Base-by-base conservation (phyloP, 306 rosid species). In the Notholithocarpus densiflorus region DNA sequence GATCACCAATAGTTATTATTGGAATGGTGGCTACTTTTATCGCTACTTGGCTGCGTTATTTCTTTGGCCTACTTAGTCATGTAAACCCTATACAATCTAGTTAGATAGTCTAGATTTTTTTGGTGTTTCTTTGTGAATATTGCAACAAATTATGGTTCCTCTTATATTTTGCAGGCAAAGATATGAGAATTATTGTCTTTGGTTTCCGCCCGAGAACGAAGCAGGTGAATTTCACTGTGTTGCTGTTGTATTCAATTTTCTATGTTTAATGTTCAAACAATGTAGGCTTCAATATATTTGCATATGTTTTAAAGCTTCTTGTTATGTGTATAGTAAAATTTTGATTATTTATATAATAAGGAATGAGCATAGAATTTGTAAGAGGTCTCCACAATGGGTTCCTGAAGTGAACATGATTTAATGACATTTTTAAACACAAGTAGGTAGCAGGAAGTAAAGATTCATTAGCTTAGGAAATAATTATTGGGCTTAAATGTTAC, bases 111-210 rank as follows among this genome's bases (percentile, higher is more conserved):
- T 27, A 43, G 13, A 20, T 43, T 68, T 18, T 5, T 13, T 54
- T 64, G 43, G 11, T 20, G 21, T 20, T 62, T 31, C 48, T 75
- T 73, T 75, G 61, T 71, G 14, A 69, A 57, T 71, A 59, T 37
- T 19, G 23, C 13, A 6, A 12, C 71, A 43, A 75, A 61, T 84
- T 32, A 69, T 86, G 53, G 70, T 79, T 76, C 70, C 64, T 61
- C 76, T 78, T 70, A 24, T 80, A 6, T 74, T 73, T 45, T 91
- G 85, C 91, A 95, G 99, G 98, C 51, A 95, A 95, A 83, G 99
- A 95, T 86, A 93, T 93, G 99, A 91, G 98, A 85, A 91, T 93
- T 52, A 78, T 95, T 21, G 93, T 95, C 80, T 95, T 95, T 84
- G 94, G 96, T 77, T 95, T 95, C 84, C 93, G 92, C 77, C 93